Conservation (phyloP, 2,329 filamentous ascomycete genomes). For the Paracoccidioides brasiliensis region DNA sequence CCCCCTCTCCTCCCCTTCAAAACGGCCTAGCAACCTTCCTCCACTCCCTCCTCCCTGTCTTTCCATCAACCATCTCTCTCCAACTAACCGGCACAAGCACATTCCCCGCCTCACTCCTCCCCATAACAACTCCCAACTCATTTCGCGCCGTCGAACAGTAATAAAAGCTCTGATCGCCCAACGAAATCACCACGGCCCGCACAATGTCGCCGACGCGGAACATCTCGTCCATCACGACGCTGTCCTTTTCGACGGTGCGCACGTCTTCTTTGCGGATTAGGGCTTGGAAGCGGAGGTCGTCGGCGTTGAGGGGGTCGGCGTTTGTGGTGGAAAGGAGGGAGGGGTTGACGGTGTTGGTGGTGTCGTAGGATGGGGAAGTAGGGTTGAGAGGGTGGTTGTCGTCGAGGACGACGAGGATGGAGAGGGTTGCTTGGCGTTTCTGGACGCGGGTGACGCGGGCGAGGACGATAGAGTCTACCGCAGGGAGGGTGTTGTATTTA, state of each 20-base stretch:
- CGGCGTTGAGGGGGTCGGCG: constrained; percentile 37
- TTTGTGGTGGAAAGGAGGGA: constrained; percentile 16
- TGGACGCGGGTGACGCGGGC: constrained; percentile 76
- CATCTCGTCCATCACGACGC: constrained; percentile 77
- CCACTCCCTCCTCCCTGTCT: constrained; percentile 58
- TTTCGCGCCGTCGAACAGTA: constrained; percentile 89
- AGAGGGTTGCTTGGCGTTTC: constrained; percentile 70
- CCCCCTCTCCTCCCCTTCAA: constrained; percentile 34
- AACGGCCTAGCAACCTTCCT: constrained; percentile 93
- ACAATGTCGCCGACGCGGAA: constrained; percentile 92
- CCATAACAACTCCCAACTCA: constrained; percentile 87
- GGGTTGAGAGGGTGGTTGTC: constrained; percentile 10
- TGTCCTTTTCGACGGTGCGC: constrained; percentile 88
- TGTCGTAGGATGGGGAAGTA: constrained; percentile 20
- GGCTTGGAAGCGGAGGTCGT: constrained; percentile 61
- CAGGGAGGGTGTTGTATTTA: constrained; percentile 63
- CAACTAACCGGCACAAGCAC: constrained; percentile 88
- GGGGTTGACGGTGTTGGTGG: constrained; percentile 11
- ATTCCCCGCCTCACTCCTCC: constrained; percentile 73
- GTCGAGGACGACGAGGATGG: constrained; percentile 70
- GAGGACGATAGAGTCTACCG: constrained; percentile 67
- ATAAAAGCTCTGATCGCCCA: constrained; percentile 90
- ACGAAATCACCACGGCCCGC: constrained; percentile 70
- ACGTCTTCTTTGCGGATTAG: constrained; percentile 83
- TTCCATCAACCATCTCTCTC: constrained; percentile 87